These are phyloP conservation scores for Trifolium subterraneum DNA, from an alignment of 306 rosid genomes.

Conservation along the genomic window DNA sequence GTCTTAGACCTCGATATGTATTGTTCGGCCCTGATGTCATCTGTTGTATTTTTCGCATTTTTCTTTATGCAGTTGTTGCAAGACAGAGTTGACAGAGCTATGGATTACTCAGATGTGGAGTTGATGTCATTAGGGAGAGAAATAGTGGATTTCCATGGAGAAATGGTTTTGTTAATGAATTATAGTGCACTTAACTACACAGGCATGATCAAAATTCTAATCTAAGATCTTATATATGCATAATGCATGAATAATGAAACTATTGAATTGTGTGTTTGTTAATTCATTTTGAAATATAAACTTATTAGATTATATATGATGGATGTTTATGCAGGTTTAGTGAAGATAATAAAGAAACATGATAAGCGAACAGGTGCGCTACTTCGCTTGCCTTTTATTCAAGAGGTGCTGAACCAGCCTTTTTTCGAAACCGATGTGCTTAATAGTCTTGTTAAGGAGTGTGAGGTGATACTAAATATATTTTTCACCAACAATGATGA, in stretches of 20 bases:
- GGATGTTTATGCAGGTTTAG: conserved; percentile 50
- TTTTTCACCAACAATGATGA: conserved; percentile 56
- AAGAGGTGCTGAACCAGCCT: conserved; percentile 78
- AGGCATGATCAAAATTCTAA: conserved; percentile 42
- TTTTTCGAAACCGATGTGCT: conserved; percentile 81
- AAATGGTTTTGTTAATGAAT: conserved; percentile 87
- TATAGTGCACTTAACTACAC: conserved; percentile 85
- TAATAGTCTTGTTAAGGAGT: conserved; percentile 73
- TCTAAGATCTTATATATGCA: neutral
- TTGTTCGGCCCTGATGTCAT: neutral
- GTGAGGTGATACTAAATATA: conserved; percentile 60
- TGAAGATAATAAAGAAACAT: conserved; percentile 88
- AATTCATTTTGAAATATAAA: neutral
- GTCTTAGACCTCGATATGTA: neutral
- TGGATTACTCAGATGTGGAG: conserved; percentile 66
- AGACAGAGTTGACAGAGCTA: conserved; percentile 57
- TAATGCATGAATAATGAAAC: neutral
- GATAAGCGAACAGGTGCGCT: conserved; percentile 82
- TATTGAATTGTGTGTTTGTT: neutral
- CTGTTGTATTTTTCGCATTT: neutral
- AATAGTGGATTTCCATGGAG: conserved; percentile 89
- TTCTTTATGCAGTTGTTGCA: conserved; percentile 62
- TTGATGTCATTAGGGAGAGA: conserved; percentile 67
- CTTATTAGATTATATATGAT: conserved; percentile 2
- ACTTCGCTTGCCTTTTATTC: conserved; percentile 71